A percentile compares a stretch with the other conserved stretches of the same genome.
Conservation (phyloP, 805 yeast genomes). For the Candida montana region DNA sequence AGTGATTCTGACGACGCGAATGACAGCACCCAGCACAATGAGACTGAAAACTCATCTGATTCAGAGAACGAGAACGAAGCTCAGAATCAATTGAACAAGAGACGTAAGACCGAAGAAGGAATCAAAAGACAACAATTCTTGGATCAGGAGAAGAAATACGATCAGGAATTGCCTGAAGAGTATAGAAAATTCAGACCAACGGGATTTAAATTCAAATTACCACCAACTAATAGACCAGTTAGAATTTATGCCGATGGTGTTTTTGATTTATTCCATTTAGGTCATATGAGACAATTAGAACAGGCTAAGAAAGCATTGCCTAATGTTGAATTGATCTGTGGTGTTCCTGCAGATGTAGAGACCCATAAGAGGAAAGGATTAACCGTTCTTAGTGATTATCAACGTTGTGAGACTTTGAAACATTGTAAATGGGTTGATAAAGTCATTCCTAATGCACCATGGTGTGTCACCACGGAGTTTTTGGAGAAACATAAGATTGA, state of each 20-base stretch:
- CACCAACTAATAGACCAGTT: conserved; percentile 81
- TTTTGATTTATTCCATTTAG: conserved; percentile 91
- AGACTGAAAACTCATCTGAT: neutral
- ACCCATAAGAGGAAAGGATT: conserved; percentile 92
- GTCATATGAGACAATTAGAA: conserved; percentile 96
- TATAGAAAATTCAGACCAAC: conserved; percentile 72
- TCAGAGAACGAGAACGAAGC: conserved; percentile 9
- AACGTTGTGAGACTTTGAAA: conserved; percentile 82
- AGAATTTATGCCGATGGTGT: conserved; percentile 98
- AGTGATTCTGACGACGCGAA: conserved; percentile 7
- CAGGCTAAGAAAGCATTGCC: conserved; percentile 92
- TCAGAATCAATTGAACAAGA: conserved; percentile 12
- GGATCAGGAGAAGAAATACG: conserved; percentile 53
- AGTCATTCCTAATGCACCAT: conserved; percentile 90
- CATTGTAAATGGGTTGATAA: conserved; percentile 99
- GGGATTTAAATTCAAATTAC: conserved; percentile 74
- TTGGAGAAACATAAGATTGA: conserved; percentile 76
- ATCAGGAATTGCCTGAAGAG: conserved; percentile 60
- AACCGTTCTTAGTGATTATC: conserved; percentile 84
- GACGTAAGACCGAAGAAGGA: conserved; percentile 22
- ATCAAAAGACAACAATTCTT: conserved; percentile 23
- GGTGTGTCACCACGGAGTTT: conserved; percentile 87
- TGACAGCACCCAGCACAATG: no score
- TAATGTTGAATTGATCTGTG: conserved; percentile 81
- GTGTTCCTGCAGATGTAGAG: conserved; percentile 84